Conservation (phyloP, 2,329 filamentous ascomycete genomes). For the Phoma sp. region DNA sequence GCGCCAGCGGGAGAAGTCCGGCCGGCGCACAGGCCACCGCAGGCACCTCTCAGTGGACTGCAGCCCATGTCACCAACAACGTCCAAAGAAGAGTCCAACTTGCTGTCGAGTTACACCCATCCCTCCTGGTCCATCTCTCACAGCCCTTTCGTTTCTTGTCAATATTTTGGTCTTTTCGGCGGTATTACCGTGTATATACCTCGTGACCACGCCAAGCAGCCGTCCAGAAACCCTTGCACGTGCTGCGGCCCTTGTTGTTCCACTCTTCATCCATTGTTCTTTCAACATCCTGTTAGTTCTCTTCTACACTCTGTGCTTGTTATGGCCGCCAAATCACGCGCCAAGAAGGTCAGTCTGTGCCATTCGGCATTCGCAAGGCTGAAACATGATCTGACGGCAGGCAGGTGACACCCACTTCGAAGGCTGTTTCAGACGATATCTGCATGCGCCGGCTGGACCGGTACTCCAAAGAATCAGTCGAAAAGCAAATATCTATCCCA, state of each 20-base stretch:
- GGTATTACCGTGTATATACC: background rate
- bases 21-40: constrained; percentile 1
- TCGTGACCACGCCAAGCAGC: constrained; percentile 16
- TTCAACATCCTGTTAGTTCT: constrained; percentile 6
- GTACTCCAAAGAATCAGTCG: constrained; percentile 40
- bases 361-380: constrained; percentile 3
- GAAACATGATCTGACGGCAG: constrained; percentile 27
- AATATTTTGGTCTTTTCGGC: background rate
- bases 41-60: constrained; percentile 9
- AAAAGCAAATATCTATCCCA: constrained; percentile 47
- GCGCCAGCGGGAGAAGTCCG: constrained; percentile 18
- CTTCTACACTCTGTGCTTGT: background rate
- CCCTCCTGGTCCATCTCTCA: background rate
- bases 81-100: background rate
- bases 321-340: constrained; percentile 46
- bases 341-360: constrained; percentile 43
- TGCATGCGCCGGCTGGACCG: constrained; percentile 33
- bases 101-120: background rate
- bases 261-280: background rate
- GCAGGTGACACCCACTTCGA: constrained; percentile 40
- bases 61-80: background rate
- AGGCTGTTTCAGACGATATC: constrained; percentile 35
- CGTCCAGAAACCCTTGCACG: constrained; percentile 9
- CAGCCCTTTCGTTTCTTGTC: background rate
- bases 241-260: constrained; percentile 2